These are phyloP conservation scores for Solanum habrochaites DNA, from an alignment of 257 asterid genomes.

Conservation along the genomic window DNA sequence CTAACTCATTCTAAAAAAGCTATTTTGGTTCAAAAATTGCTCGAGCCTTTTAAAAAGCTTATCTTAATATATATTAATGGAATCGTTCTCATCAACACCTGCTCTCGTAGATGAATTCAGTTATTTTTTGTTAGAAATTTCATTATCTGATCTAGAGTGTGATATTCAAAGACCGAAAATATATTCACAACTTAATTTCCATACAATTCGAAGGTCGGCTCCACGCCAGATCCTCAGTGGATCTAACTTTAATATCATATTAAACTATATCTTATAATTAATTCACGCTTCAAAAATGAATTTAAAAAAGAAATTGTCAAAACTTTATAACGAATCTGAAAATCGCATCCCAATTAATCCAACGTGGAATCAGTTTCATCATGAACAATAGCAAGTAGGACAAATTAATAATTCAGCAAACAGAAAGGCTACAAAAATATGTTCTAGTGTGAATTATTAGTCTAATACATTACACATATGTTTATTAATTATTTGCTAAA, in stretches of 20 bases:
- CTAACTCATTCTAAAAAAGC: not conserved
- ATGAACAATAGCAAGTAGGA: not conserved
- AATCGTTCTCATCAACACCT: not conserved
- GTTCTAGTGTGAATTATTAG: not conserved
- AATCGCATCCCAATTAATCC: not conserved
- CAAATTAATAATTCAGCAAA: not conserved
- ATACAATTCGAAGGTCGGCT: not conserved
- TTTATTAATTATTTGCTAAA: not conserved
- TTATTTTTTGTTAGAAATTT: not conserved
- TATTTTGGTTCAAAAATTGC: rapidly evolving
- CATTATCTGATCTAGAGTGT: not conserved
- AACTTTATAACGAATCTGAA: too few species aligned
- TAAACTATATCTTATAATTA: not conserved
- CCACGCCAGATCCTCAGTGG: not conserved
- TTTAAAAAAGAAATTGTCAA: not conserved
- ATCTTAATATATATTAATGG: not conserved
- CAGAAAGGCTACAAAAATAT: not conserved
- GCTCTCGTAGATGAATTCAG: not conserved
- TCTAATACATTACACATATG: not conserved
- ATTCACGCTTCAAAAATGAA: not conserved
- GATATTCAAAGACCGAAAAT: not conserved
- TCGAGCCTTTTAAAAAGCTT: not conserved
- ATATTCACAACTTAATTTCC: not conserved
- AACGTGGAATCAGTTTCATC: not conserved
- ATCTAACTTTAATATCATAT: not conserved